These are phyloP conservation scores for Aspergillus flavus DNA, from an alignment of 2,329 filamentous ascomycete genomes.

Conservation along the genomic window DNA sequence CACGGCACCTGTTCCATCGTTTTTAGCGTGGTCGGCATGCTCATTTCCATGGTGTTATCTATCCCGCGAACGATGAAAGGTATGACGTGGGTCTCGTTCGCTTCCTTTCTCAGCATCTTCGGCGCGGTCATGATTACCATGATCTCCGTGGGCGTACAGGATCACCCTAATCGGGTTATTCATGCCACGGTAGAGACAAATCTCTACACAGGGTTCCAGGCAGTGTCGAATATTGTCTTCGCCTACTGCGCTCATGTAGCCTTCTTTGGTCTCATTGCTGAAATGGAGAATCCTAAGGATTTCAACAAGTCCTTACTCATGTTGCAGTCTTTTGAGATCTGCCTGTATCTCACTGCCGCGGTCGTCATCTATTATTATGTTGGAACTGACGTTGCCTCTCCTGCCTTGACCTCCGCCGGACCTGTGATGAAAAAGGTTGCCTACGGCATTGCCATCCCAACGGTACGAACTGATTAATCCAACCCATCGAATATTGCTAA, in stretches of 20 bases:
- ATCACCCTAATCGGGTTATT: conserved; percentile 41
- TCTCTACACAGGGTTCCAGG: conserved; percentile 60
- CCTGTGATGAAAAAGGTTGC: conserved; percentile 62
- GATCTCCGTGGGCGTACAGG: conserved; percentile 62
- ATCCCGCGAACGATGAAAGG: conserved; percentile 65
- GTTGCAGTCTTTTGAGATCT: conserved; percentile 61
- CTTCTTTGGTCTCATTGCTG: conserved; percentile 67
- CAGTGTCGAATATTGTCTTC: conserved; percentile 70
- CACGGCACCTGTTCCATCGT: conserved; percentile 65
- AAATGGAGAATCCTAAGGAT: conserved; percentile 63
- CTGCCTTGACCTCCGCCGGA: conserved; percentile 66
- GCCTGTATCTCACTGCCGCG: conserved; percentile 66
- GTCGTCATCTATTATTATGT: conserved; percentile 70
- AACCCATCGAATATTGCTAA: neutral
- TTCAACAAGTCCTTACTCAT: conserved; percentile 65
- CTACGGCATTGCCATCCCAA: conserved; percentile 65
- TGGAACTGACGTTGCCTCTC: conserved; percentile 62
- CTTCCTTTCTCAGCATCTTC: conserved; percentile 66
- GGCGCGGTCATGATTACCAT: conserved; percentile 69
- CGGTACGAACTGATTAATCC: neutral
- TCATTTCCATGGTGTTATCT: conserved; percentile 61
- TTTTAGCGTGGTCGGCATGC: conserved; percentile 61
- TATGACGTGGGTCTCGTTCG: conserved; percentile 62
- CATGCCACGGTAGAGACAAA: conserved; percentile 43
- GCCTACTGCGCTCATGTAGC: conserved; percentile 71